Base-by-base conservation (phyloP, 75 land plant species). In the Sequoia sempervirens region DNA sequence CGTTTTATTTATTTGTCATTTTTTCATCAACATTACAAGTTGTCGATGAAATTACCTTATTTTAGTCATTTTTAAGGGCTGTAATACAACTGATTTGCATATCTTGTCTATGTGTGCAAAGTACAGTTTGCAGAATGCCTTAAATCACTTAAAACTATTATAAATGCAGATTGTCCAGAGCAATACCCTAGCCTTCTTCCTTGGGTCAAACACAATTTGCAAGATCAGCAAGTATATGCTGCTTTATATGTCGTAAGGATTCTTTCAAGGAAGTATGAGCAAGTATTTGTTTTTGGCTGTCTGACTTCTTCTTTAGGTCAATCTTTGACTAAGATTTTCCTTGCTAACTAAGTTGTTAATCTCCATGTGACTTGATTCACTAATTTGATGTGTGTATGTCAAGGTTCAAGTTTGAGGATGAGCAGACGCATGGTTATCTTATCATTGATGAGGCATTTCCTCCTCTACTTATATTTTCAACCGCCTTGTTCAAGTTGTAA, bases 341-440 rank as follows among this genome's bases (percentile, higher is more conserved):
- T 28, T 17, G 52, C 9, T 54, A 43, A 43, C 5, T 28, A 41
- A 80, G 12, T 7, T 30, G 18, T 52, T 45, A 17, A 15, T 30
- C 58, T 81, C 61, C 18, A 34, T 30, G 13, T 6, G 4, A 47
- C 50, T 47, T 47, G 4, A 30, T 4, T 12, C 36, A 53, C 36
- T 53, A 30, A 8, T 14, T 46, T 47, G 17, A 97, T 89, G 90
- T 97, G 83, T 46, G 23, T 81, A 30, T 17, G 23, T 81, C 61
- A 36, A 97, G 99, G 92, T 96, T 97, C 84, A 97, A 96, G 85
- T 95, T 96, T 38, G 98, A 96, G 43, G 98, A 94, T 28, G 98
- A 97, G 83, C 83, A 98, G 52, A 90, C 82, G 28, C 36, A 0
- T 34, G 36, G 0, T 34, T 34, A 34, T 34, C 36, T 34, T 1